Conservation (phyloP, 306 rosid species). For the Quercus rubra region DNA sequence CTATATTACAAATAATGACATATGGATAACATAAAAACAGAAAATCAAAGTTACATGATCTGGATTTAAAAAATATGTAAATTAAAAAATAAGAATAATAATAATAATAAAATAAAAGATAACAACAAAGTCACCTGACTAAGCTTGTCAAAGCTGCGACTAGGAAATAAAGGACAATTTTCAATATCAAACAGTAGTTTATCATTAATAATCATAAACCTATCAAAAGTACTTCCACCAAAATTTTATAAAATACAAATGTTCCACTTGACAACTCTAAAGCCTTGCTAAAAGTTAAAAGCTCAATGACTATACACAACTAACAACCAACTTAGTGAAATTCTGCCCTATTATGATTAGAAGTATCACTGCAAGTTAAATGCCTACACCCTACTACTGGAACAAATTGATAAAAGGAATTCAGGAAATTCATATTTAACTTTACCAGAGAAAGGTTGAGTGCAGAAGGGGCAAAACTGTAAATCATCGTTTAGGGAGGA, state of each 20-base stretch:
- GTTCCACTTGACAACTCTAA: not conserved
- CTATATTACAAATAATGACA: not conserved
- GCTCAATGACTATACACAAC: not conserved
- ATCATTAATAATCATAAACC: not conserved
- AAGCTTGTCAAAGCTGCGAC: not conserved
- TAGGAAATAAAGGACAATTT: not conserved
- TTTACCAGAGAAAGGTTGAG: slow-evolving; percentile 89
- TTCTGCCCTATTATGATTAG: not conserved
- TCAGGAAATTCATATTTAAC: not conserved
- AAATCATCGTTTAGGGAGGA: slow-evolving; percentile 71
- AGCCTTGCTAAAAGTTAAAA: not conserved
- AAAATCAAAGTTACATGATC: not conserved
- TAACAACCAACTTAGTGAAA: not conserved
- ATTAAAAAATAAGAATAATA: not conserved
- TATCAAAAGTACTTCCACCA: not conserved
- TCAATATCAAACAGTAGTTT: not conserved
- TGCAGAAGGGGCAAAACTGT: slow-evolving; percentile 90
- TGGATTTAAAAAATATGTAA: not conserved
- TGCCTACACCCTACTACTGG: not conserved
- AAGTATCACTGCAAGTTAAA: not conserved
- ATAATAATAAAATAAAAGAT: too few relatives aligned
- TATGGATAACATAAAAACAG: not conserved
- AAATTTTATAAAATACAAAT: not conserved
- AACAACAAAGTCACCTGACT: not conserved
- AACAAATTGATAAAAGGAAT: not conserved